A percentile compares a stretch with the other conserved stretches of the same genome.
These are phyloP conservation scores for Solanum virginianum DNA, from an alignment of 257 asterid species.

Conservation along the genomic window DNA sequence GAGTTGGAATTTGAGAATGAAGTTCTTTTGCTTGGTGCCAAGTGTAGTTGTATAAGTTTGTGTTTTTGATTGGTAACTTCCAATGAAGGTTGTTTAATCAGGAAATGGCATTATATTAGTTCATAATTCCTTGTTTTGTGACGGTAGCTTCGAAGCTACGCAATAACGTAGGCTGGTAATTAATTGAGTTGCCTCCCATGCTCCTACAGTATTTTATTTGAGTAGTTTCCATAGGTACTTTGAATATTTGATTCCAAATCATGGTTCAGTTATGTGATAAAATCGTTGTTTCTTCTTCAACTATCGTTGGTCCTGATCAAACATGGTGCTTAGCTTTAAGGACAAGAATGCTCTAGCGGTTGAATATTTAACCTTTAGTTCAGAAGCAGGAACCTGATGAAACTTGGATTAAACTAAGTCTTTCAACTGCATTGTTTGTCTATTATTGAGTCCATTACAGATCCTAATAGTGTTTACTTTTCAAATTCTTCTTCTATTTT, in stretches of 20 bases:
- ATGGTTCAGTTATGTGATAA: neutral
- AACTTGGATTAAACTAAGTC: neutral
- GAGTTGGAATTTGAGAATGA: neutral
- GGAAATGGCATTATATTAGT: neutral
- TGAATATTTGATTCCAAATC: neutral
- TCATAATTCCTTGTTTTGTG: neutral
- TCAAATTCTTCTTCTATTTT: neutral
- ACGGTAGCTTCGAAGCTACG: neutral
- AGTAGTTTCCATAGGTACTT: neutral
- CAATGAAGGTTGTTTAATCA: neutral
- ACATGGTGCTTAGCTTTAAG: neutral
- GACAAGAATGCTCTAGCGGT: neutral
- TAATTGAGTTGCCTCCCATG: neutral
- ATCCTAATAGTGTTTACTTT: neutral
- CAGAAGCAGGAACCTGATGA: neutral
- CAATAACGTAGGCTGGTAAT: neutral
- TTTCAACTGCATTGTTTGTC: neutral
- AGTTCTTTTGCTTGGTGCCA: neutral
- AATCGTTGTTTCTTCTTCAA: neutral
- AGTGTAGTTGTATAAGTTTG: neutral
- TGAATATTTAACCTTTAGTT: neutral
- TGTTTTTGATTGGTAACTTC: neutral
- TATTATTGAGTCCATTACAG: neutral
- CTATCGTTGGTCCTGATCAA: too few species aligned
- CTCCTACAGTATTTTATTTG: neutral